These are phyloP conservation scores for Protea cynaroides DNA, from an alignment of 164 flowering plant species.

Conservation along the genomic window DNA sequence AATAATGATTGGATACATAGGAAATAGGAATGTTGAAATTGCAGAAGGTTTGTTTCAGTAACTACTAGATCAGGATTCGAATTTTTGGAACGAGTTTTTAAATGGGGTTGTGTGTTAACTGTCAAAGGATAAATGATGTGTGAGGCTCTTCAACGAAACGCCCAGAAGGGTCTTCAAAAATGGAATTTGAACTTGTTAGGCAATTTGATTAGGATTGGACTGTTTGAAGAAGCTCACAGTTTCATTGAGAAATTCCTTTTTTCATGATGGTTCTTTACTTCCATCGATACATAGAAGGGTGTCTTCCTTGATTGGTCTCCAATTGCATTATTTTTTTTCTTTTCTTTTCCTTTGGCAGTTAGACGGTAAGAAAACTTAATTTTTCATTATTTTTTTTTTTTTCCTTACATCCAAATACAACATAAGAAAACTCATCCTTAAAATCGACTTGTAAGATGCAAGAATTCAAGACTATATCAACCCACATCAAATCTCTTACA, in stretches of 20 bases:
- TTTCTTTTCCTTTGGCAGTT: too few species aligned
- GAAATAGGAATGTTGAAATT: conserved; percentile 29
- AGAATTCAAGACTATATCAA: too few species aligned
- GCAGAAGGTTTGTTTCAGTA: conserved; percentile 46
- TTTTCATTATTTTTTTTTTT: too few species aligned
- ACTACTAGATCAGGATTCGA: conserved; percentile 37
- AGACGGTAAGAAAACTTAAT: too few species aligned
- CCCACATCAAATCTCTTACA: too few species aligned
- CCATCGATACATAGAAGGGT: too few species aligned
- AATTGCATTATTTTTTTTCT: too few species aligned
- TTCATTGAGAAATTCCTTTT: conserved; percentile 47
- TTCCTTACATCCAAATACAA: too few species aligned
- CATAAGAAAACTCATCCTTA: too few species aligned
- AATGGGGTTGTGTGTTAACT: conserved; percentile 36
- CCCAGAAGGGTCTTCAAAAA: conserved; percentile 31
- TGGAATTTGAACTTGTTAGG: conserved; percentile 50
- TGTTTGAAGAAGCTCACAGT: conserved; percentile 48
- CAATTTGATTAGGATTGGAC: conserved; percentile 32
- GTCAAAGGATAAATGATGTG: conserved; percentile 29
- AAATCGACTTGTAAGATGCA: too few species aligned
- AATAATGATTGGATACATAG: conserved; percentile 42
- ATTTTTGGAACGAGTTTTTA: conserved; percentile 44
- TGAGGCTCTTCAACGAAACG: conserved; percentile 36
- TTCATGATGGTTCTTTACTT: too few species aligned
- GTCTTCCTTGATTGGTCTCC: too few species aligned